phyloP scores from a whole-genome alignment of 768 basidiomycete species.

The Atractiella rhizophila region DNA sequence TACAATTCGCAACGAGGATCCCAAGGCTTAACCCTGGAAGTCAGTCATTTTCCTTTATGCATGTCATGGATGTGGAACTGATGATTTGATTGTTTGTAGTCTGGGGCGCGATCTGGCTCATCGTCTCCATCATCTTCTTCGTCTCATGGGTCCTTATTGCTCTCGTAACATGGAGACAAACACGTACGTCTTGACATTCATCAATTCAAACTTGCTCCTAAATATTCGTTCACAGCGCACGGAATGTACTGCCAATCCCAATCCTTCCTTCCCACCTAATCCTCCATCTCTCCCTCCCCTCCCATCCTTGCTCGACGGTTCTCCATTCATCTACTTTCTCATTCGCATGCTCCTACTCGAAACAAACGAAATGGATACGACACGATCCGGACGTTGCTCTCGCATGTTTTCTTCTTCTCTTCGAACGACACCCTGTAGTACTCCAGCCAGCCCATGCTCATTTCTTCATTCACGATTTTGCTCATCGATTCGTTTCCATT shows the following conservation, averaged over 20 bases:
- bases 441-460: too few relatives aligned
- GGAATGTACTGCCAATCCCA: neutral
- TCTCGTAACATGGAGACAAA: constrained; percentile 10
- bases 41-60: neutral
- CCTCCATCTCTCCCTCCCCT: too few relatives aligned
- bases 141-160: constrained; percentile 10
- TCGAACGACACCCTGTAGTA: too few relatives aligned
- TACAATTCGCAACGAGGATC: neutral
- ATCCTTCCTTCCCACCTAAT: too few relatives aligned
- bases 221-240: neutral
- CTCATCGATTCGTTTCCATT: too few relatives aligned
- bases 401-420: too few relatives aligned
- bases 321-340: too few relatives aligned
- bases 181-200: neutral
- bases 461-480: too few relatives aligned
- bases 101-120: constrained; percentile 6
- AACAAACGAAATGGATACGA: too few relatives aligned
- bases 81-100: neutral
- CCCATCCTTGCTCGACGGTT: too few relatives aligned
- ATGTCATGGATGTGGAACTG: neutral
- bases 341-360: too few relatives aligned
- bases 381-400: too few relatives aligned
- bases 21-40: neutral
- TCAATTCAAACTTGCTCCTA: neutral
- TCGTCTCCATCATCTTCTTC: constrained; percentile 10